Conservation (phyloP, 495 filamentous ascomycete genomes). For the Xylaria bambusicola region DNA sequence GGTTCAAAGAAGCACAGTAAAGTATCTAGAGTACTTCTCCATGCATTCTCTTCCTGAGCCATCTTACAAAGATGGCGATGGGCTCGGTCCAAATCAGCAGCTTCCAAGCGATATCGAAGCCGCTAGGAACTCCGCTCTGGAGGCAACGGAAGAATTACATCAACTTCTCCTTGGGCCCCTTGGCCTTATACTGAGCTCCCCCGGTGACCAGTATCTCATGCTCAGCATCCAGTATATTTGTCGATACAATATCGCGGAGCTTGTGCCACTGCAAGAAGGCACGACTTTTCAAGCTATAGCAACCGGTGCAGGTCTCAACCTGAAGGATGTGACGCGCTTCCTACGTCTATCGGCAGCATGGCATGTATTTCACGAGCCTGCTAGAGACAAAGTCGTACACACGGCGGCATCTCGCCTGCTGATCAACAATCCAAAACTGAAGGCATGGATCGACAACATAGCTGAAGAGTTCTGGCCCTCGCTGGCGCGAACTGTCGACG, state of each 20-base stretch:
- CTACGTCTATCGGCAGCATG: neutral
- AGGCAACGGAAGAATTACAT: neutral
- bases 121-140: neutral
- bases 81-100: neutral
- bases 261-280: neutral
- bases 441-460: slow-evolving; percentile 1
- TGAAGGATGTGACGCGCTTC: neutral
- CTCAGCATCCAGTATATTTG: neutral
- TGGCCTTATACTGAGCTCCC: neutral
- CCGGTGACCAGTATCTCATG: neutral
- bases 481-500: neutral
- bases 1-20: neutral
- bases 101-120: neutral
- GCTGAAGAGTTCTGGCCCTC: neutral
- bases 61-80: neutral
- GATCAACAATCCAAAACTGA: neutral
- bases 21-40: neutral
- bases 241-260: neutral
- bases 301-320: neutral
- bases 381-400: neutral
- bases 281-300: neutral
- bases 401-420: neutral
- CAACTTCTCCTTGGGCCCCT: neutral
- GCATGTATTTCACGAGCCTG: neutral
- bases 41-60: neutral